Percentiles rank a stretch among this genome's conserved stretches.
Evolutionary conservation across 352 stramenopile species (phyloP).

Genomic region (Pythium guiyangense): DNA sequence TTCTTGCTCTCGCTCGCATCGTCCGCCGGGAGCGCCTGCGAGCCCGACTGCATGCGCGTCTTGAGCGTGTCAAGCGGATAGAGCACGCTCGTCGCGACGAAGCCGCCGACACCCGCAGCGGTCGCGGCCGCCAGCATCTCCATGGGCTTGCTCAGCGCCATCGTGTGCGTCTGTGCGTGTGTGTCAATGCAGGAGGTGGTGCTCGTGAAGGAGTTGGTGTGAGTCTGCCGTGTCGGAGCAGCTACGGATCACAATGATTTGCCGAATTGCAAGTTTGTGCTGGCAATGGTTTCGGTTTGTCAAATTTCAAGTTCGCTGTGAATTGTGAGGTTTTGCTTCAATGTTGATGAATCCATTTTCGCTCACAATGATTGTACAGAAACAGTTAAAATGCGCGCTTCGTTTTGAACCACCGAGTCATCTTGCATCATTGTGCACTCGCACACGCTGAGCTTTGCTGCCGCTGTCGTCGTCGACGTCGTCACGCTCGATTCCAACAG

Average conservation of each 20-base stretch:
- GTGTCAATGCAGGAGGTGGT: background rate
- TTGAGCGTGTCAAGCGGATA: conserved; percentile 88
- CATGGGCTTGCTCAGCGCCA: conserved; percentile 80
- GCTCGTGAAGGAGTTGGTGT: background rate
- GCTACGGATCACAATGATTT: background rate
- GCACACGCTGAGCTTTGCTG: too few species aligned
- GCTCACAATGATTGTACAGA: too few species aligned
- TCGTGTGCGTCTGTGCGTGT: conserved; percentile 16
- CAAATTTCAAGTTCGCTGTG: too few species aligned
- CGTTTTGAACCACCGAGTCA: too few species aligned
- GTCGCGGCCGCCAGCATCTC: conserved; percentile 76
- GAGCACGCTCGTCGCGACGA: conserved; percentile 70
- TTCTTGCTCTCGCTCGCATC: conserved; percentile 15
- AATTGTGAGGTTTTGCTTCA: too few species aligned
- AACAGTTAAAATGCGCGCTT: too few species aligned
- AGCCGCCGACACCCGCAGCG: conserved; percentile 67
- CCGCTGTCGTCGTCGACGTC: too few species aligned
- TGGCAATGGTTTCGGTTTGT: too few species aligned
- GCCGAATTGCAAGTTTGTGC: too few species aligned
- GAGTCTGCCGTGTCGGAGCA: background rate
- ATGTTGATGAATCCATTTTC: too few species aligned
- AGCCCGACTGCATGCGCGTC: conserved; percentile 81
- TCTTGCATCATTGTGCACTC: too few species aligned
- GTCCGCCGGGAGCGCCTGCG: conserved; percentile 41
- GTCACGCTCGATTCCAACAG: too few species aligned